phyloP scores from a whole-genome alignment of 768 basidiomycete genomes.

The Pleurotus citrinopileatus region DNA sequence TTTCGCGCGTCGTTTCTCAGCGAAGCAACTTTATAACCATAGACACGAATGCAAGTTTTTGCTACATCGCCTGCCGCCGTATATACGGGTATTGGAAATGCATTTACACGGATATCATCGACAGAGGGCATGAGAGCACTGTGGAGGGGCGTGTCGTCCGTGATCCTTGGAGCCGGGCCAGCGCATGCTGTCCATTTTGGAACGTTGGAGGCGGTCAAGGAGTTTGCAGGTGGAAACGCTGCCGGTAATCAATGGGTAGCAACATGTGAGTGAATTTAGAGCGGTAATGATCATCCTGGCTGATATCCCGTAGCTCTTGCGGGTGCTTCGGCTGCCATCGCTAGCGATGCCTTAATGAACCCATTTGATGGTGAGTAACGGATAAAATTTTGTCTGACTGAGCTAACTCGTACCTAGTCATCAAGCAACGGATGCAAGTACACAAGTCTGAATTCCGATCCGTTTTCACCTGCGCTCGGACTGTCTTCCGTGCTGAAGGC shows the following conservation, averaged over 20 bases:
- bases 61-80: slow-evolving; percentile 80
- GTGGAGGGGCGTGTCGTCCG: slow-evolving; percentile 96
- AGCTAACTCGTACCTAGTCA: slow-evolving; percentile 53
- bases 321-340: slow-evolving; percentile 91
- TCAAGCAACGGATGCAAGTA: slow-evolving; percentile 99
- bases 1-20: slow-evolving; percentile 9
- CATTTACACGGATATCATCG: slow-evolving; percentile 87
- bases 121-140: slow-evolving; percentile 90
- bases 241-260: slow-evolving; percentile 81
- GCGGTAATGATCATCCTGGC: slow-evolving; percentile 3
- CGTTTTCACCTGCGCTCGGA: slow-evolving; percentile 79
- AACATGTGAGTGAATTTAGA: slow-evolving; percentile 62
- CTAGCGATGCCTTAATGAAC: slow-evolving; percentile 98
- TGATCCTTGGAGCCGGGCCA: slow-evolving; percentile 94
- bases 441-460: slow-evolving; percentile 91
- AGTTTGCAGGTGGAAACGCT: slow-evolving; percentile 84
- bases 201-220: slow-evolving; percentile 91
- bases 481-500: slow-evolving; percentile 85
- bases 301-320: slow-evolving; percentile 63
- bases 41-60: slow-evolving; percentile 99
- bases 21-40: slow-evolving; percentile 2
- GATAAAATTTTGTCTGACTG: slow-evolving; percentile 13
- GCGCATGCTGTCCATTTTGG: slow-evolving; percentile 99
- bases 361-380: slow-evolving; percentile 88
- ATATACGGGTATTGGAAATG: slow-evolving; percentile 88